Base-by-base conservation (phyloP, 2,329 filamentous ascomycete genomes). In the Didymella lethalis region DNA sequence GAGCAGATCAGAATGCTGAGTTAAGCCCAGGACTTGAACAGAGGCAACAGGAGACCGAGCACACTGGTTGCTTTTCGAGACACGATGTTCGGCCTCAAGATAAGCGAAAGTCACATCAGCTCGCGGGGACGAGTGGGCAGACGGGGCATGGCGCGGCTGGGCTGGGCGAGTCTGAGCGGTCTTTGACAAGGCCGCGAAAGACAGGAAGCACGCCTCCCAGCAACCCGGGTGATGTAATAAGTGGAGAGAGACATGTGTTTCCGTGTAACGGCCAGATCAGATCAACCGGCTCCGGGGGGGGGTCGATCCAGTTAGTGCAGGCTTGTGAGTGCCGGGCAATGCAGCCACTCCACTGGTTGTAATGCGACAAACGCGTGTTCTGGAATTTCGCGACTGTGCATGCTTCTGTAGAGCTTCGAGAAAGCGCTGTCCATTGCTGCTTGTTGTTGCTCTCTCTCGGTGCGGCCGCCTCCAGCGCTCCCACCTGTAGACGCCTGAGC, bases 261-360 rank as follows among this genome's bases (percentile, higher is more conserved):
- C 38, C 74, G 73, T 71, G 73, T 72, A 68, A 64, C 71, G 66
- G 69, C 64, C 65, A 73, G 70, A 73, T 68, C 67, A 71, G 6
- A 23, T 23, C 34, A 23, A 66, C 67, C 56, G 56, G 56, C 54
- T 49, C 50, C 70, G 69, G 70, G 65, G 61, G 61, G 18, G 44
- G 11, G 66, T 68, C 52, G 67, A 74, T 72, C 64, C 66, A 66
- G 71, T 72, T 75, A 75, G 73, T 59, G 68, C 71, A 70, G 69
- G 71, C 70, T 68, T 70, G 70, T 69, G 66, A 70, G 66, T 67
- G 67, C 72, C 68, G 71, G 71, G 69, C 65, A 67, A 68, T 65
- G 70, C 69, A 75, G 73, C 71, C 73, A 76, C 73, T 74, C 67
- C 48, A 72, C 69, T 75, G 72, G 70, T 60, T 64, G 66, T 65